A percentile compares a stretch with the other conserved stretches of the same genome.
Evolutionary conservation across 1,284 basidiomycete genomes (phyloP).

Genomic region (Sphagnurus paluster): DNA sequence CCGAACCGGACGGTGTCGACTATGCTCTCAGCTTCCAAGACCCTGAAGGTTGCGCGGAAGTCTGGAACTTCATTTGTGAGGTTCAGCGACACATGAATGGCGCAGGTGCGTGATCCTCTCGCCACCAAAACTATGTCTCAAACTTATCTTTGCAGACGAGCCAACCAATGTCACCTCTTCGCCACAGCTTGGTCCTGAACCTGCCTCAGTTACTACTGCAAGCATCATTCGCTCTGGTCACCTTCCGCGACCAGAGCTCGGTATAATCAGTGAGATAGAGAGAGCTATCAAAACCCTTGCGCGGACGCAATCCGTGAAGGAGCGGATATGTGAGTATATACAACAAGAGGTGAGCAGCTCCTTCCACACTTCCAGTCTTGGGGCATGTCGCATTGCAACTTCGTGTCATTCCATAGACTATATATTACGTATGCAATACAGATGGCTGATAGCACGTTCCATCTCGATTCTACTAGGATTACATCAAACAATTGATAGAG

Average conservation of each 20-base stretch:
- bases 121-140: conserved; percentile 11
- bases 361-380: conserved; percentile 15
- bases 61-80: conserved; percentile 96
- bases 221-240: conserved; percentile 70
- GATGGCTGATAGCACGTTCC: conserved; percentile 28
- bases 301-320: conserved; percentile 67
- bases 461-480: conserved; percentile 56
- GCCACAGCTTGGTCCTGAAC: conserved; percentile 54
- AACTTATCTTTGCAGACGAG: conserved; percentile 41
- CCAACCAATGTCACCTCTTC: conserved; percentile 53
- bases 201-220: conserved; percentile 55
- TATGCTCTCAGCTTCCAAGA: conserved; percentile 98
- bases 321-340: conserved; percentile 83
- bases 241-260: conserved; percentile 68
- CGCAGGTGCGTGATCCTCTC: conserved; percentile 44
- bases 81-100: conserved; percentile 85
- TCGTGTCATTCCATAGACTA: conserved; percentile 18
- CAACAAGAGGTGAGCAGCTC: conserved; percentile 60
- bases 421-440: conserved; percentile 20
- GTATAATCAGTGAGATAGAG: conserved; percentile 76
- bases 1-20: conserved; percentile 91
- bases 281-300: conserved; percentile 71
- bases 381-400: conserved; percentile 21
- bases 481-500: conserved; percentile 84
- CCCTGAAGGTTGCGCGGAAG: conserved; percentile 92